Evolutionary conservation across 2,329 filamentous ascomycete genomes (phyloP).

Genomic region (Shiraia sp.): DNA sequence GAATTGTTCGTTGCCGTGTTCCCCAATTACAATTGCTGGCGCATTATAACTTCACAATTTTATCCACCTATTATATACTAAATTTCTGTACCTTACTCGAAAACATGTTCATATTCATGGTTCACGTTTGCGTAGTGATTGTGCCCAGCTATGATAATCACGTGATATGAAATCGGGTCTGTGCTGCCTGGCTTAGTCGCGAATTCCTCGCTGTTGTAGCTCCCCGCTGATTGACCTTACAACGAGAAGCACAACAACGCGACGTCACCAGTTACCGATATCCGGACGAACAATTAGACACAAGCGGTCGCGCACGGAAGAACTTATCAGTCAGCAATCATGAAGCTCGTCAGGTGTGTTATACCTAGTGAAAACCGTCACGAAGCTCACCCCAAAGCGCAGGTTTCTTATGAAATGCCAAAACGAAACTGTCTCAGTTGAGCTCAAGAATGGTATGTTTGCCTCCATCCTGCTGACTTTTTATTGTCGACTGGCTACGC

Average conservation of each 20-base stretch:
- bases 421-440: conserved; percentile 97
- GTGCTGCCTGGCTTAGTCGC: conserved; percentile 10
- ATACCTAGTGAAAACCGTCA: not conserved
- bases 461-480: not conserved
- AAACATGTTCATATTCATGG: too few species aligned
- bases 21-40: too few species aligned
- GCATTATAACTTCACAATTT: too few species aligned
- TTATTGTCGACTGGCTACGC: not conserved
- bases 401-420: conserved; percentile 99
- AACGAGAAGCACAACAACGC: conserved; percentile 13
- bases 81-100: too few species aligned
- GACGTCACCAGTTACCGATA: not conserved
- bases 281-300: not conserved
- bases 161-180: too few species aligned
- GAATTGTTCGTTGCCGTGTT: too few species aligned
- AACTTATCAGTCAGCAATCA: conserved; percentile 14
- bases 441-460: conserved; percentile 89
- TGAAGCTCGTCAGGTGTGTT: conserved; percentile 44
- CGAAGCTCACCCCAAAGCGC: conserved; percentile 23
- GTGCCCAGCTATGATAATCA: too few species aligned
- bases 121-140: too few species aligned
- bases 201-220: conserved; percentile 27
- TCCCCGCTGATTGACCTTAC: conserved; percentile 25
- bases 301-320: not conserved
- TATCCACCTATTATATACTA: too few species aligned